These are phyloP conservation scores for Myriosclerotinia duriaeana DNA, from an alignment of 2,329 filamentous ascomycete genomes.

Conservation along the genomic window DNA sequence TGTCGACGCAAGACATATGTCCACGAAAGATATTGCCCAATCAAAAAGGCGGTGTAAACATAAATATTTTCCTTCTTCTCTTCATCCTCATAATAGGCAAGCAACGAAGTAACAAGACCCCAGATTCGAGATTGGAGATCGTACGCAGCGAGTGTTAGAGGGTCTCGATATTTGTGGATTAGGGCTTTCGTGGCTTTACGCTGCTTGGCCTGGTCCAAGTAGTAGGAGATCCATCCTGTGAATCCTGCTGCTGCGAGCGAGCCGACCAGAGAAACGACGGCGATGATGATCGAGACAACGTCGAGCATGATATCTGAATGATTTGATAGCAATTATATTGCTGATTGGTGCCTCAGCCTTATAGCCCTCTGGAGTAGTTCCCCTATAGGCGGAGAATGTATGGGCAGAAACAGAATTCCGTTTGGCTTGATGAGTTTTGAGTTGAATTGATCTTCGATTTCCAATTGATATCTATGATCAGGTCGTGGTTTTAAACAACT, in stretches of 20 bases:
- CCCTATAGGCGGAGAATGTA: neutral
- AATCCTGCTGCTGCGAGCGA: conserved; percentile 34
- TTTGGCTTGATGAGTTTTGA: neutral
- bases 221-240: conserved; percentile 37
- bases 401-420: neutral
- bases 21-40: conserved; percentile 37
- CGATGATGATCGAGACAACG: conserved; percentile 34
- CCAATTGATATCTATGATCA: neutral
- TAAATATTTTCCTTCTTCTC: conserved; percentile 31
- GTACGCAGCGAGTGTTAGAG: conserved; percentile 32
- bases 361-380: neutral
- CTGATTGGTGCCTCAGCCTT: neutral
- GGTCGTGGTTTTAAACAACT: neutral
- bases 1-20: conserved; percentile 35
- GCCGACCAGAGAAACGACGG: conserved; percentile 35
- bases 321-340: neutral
- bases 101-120: conserved; percentile 31
- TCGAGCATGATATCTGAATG: conserved; percentile 29
- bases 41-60: conserved; percentile 34
- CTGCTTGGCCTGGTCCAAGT: conserved; percentile 34
- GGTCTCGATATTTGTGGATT: conserved; percentile 36
- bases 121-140: conserved; percentile 35
- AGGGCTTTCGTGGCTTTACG: conserved; percentile 33
- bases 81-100: conserved; percentile 26
- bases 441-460: neutral